Base-by-base conservation (phyloP, 768 basidiomycete species). In the Polyporus arcularius region DNA sequence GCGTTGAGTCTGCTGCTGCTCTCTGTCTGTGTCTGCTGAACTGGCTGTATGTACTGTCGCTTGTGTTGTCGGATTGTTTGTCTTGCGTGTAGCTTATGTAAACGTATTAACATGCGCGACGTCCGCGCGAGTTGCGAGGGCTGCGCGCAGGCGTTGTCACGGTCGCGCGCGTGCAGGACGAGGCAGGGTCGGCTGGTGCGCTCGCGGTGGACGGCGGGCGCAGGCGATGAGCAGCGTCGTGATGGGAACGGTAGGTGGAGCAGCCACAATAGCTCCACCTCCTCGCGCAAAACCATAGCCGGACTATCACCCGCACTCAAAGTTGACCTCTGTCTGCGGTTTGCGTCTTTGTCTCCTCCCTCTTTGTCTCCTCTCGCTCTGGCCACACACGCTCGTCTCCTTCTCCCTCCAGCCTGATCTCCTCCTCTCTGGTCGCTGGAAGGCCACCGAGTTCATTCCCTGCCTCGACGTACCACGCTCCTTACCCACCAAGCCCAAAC, bases 381-480 rank as follows among this genome's bases (percentile, higher is more conserved):
- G 16, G 49, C 56, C 42, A 43, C 32, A 57, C 26, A 18, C 47
- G 41, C 42, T 30, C 30, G 53, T 55, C 46, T 55, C 55, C 55
- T 56, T 32, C 45, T 39, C 55, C 50, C 35, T 35, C 35, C 51
- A 55, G 46, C 32, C 60, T 49, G 56, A 47, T 30, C 35, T 53
- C 42, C 32, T 42, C 51, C 57, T 53, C 60, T 53, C 43, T 60
- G 57, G 65, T 65, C 65, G 64, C 67, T 59, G 65, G 65, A 55
- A 66, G 65, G 52, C 61, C 52, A 53, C 58, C 47, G 65, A 64
- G 60, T 60, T 60, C 35, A 46, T 57, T 42, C 51, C 40, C 55
- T 2, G 21, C 47, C 31, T 35, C 55, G 41, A 60, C 54, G 54
- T 43, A 35, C 45, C 62, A 64, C 62, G 46, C 50, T 64, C 63